A percentile compares a stretch with the other conserved stretches of the same genome.
phyloP scores from a whole-genome alignment of 2,329 filamentous ascomycete genomes.

The Monilinia vaccinii-corymbosi region DNA sequence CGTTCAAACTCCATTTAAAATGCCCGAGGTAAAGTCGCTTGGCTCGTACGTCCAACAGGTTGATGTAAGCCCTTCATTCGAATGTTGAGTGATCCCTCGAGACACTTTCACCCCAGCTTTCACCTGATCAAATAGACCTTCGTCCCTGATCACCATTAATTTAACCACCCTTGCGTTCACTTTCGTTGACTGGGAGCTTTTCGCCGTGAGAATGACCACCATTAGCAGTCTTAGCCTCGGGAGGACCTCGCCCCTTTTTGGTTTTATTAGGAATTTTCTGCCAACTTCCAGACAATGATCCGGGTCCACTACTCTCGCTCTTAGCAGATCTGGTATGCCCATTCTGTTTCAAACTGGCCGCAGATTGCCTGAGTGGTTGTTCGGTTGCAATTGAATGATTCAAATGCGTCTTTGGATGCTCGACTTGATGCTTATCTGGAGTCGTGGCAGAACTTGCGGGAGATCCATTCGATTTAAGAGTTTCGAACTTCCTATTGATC shows the following conservation, averaged over 20 bases:
- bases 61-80: not conserved
- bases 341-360: slow-evolving; percentile 34
- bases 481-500: slow-evolving; percentile 44
- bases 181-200: slow-evolving; percentile 47
- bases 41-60: not conserved
- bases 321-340: slow-evolving; percentile 46
- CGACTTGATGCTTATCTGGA: slow-evolving; percentile 15
- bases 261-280: slow-evolving; percentile 46
- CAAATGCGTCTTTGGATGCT: slow-evolving; percentile 9
- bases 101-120: not conserved
- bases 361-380: slow-evolving; percentile 16
- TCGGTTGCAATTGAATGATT: slow-evolving; percentile 33
- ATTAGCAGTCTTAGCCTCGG: slow-evolving; percentile 38
- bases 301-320: slow-evolving; percentile 39
- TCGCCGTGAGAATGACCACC: slow-evolving; percentile 40
- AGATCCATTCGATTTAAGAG: slow-evolving; percentile 14
- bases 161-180: slow-evolving; percentile 55
- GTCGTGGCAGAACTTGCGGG: slow-evolving; percentile 9
- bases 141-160: not conserved
- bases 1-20: not conserved
- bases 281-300: slow-evolving; percentile 36
- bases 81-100: not conserved
- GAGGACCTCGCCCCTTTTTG: slow-evolving; percentile 38
- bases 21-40: not conserved
- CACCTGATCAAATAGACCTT: not conserved